A percentile compares a stretch with the other conserved stretches of the same genome.
These are phyloP conservation scores for Colletotrichum sp. DNA, from an alignment of 2,329 filamentous ascomycete genomes.

Conservation along the genomic window DNA sequence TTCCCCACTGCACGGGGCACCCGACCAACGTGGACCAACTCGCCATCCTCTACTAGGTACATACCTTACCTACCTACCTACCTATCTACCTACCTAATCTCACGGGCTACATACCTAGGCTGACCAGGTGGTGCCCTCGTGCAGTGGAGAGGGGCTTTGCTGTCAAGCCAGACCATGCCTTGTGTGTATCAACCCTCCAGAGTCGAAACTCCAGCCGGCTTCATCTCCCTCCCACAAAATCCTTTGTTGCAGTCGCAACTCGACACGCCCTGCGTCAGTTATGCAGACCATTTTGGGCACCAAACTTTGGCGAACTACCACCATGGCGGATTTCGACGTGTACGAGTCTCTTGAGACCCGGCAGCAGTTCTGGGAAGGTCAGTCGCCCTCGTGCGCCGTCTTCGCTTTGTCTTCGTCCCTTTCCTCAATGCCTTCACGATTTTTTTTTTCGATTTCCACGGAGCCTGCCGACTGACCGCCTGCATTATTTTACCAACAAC, in stretches of 20 bases:
- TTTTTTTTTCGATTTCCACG: neutral
- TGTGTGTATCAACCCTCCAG: conserved; percentile 4
- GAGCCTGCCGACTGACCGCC: conserved; percentile 1
- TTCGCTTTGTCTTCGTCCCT: conserved; percentile 7
- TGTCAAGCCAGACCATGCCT: conserved; percentile 10
- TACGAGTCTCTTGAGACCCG: conserved; percentile 75
- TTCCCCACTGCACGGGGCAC: neutral
- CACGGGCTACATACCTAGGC: neutral
- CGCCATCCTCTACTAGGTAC: neutral
- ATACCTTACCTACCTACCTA: neutral
- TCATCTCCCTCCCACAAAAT: conserved; percentile 4
- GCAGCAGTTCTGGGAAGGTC: conserved; percentile 90
- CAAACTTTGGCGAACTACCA: conserved; percentile 25
- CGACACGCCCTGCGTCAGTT: neutral
- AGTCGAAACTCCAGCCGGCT: conserved; percentile 13
- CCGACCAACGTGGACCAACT: neutral
- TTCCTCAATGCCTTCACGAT: neutral
- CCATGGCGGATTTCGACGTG: conserved; percentile 69
- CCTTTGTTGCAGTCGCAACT: neutral
- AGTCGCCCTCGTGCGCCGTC: conserved; percentile 26
- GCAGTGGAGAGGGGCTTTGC: conserved; percentile 1
- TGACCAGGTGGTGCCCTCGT: neutral
- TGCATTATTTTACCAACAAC: neutral
- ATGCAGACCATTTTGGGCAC: conserved; percentile 3
- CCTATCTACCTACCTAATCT: neutral